Evolutionary conservation across 371 early-diverging fungal species (phyloP).

Genomic region (Capillidium rhysosporum): DNA sequence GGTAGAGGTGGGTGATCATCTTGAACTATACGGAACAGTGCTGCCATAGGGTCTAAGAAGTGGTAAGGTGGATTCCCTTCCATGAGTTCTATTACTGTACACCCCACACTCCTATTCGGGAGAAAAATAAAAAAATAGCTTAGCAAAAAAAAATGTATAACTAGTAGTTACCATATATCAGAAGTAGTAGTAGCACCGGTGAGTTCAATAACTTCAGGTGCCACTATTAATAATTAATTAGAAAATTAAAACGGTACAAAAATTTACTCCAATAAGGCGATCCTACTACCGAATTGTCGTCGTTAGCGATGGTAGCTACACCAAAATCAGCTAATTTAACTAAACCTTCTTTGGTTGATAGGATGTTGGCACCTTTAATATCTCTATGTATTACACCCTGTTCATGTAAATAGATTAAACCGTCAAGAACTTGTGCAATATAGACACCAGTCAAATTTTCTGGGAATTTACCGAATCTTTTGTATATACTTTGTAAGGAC

Average conservation of each 20-base stretch:
- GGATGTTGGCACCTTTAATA: constrained; percentile 72
- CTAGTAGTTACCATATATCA: constrained; percentile 44
- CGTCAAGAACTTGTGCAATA: constrained; percentile 57
- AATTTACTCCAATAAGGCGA: constrained; percentile 48
- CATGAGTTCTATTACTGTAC: constrained; percentile 69
- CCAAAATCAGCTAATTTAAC: constrained; percentile 85
- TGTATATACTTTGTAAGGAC: constrained; percentile 53
- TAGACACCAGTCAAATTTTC: constrained; percentile 64
- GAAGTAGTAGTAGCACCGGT: constrained; percentile 53
- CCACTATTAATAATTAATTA: constrained; percentile 26
- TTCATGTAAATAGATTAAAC: constrained; percentile 61
- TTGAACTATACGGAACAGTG: constrained; percentile 79
- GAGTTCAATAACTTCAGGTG: constrained; percentile 70
- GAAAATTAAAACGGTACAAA: neutral
- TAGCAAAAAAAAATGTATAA: neutral
- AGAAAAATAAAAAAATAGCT: too few species aligned
- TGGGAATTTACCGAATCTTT: constrained; percentile 64
- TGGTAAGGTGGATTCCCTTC: constrained; percentile 79
- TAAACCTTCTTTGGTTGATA: constrained; percentile 52
- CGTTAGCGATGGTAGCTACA: constrained; percentile 31
- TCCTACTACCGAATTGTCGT: constrained; percentile 27
- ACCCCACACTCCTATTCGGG: constrained; percentile 65
- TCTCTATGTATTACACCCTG: constrained; percentile 84
- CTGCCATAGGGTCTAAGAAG: constrained; percentile 60
- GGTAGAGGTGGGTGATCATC: constrained; percentile 75